Evolutionary conservation across 768 basidiomycete species (phyloP), one percentile per base, ranked within the genome.

Genomic region (Porphyrellus cyaneotinctus): DNA sequence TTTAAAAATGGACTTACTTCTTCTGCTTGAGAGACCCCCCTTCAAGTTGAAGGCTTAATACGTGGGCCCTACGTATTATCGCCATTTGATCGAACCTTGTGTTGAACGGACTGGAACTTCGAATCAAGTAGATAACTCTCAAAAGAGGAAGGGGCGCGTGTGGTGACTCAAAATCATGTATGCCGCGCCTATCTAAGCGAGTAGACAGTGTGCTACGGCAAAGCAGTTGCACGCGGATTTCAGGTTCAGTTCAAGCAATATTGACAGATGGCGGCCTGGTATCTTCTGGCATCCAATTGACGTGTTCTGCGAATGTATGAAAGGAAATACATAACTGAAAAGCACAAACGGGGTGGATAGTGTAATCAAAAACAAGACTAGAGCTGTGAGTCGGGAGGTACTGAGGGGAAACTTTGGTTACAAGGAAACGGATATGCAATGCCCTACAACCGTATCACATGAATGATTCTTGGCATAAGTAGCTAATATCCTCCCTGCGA

Each of bases 401-500:
- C 52, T 48, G 18, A 33, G 56, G n/a, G 31, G 38, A 49, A 55
- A 51, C 44, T 37, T 47, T 35, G 41, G 20, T 47, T 30, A 31
- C 45, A 43, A 52, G 52, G 24, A 44, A 58, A 56, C 14, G 48
- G 37, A 58, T 47, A 56, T 56, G 51, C 41, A n/a, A 58, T 51
- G 47, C 52, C 45, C 51, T 31, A 51, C 51, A 4, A 52, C 43
- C 48, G 49, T 50, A 51, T 53, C 51, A 49, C 51, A 54, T 42
- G 47, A 46, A 51, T 45, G 51, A 48, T 47, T 41, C 57, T 23
- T 41, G 47, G 46, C 46, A 54, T 43, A 28, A 2, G 24, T 23
- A 54, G 30, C 64, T 75, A 82, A 72, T 80, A 81, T 44, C 79
- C 77, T 59, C 74, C 77, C 66, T 81, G 78, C 44, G 75, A 77